Conservation (phyloP, 495 filamentous ascomycete genomes). For the Penicillium robsamsonii region DNA sequence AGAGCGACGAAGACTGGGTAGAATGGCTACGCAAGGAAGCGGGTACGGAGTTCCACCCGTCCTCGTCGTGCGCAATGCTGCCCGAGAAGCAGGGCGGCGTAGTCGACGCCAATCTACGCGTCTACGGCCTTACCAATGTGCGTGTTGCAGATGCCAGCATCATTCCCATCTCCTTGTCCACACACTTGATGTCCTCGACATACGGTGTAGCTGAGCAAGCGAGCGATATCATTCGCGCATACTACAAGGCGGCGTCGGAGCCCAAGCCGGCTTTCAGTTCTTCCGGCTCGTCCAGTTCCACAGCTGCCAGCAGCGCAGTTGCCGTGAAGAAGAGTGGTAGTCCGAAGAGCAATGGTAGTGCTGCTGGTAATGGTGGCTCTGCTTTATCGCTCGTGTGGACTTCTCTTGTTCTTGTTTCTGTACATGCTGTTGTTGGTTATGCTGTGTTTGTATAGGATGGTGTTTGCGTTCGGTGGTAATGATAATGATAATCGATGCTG, state of each 20-base stretch:
- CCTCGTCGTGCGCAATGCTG: constrained; percentile 52
- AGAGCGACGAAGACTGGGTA: constrained; percentile 29
- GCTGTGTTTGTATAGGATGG: background rate
- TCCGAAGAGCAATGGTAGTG: background rate
- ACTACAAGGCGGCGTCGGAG: background rate
- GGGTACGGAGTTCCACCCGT: constrained; percentile 47
- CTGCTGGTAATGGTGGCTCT: background rate
- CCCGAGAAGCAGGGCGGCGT: constrained; percentile 48
- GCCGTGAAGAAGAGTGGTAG: background rate
- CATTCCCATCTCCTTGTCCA: constrained; percentile 44
- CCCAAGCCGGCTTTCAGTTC: background rate
- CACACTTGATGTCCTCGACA: constrained; percentile 51
- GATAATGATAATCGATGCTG: background rate
- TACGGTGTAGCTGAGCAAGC: constrained; percentile 51
- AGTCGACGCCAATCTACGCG: constrained; percentile 46
- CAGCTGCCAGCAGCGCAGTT: background rate
- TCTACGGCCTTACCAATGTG: constrained; percentile 51
- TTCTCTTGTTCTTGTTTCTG: background rate
- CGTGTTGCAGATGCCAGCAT: constrained; percentile 51
- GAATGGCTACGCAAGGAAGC: constrained; percentile 22
- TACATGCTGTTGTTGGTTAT: background rate
- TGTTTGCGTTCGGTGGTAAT: background rate
- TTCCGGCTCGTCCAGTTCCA: background rate
- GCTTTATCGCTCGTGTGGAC: background rate
- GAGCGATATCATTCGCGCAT: constrained; percentile 17